Evolutionary conservation across 139 green algal genomes (phyloP).

Genomic region (Tetraselmis striata): DNA sequence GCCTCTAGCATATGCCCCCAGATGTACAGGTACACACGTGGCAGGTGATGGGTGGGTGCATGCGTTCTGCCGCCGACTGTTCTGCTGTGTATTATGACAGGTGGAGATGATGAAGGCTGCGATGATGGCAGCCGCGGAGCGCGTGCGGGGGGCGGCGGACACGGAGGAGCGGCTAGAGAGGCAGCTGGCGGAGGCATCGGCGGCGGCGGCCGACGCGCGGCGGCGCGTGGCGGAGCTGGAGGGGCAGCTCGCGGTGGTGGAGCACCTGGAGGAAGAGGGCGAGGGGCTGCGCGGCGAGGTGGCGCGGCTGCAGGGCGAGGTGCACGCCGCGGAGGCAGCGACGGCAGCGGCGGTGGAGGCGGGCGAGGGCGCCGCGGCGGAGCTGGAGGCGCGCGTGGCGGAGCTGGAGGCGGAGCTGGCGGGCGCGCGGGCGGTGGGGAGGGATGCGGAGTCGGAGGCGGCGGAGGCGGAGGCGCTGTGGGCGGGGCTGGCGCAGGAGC

Average conservation of each 20-base stretch:
- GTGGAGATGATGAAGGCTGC: not conserved
- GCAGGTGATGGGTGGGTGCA: too few species aligned
- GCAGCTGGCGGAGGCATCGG: not conserved
- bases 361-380: too few species aligned
- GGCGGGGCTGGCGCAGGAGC: not conserved
- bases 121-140: not conserved
- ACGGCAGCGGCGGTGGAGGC: not conserved
- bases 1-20: not conserved
- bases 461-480: not conserved
- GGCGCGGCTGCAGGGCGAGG: not conserved
- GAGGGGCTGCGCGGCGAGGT: not conserved
- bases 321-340: not conserved
- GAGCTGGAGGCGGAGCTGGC: not conserved
- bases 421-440: too few species aligned
- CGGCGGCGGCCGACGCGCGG: not conserved
- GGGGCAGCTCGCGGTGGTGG: not conserved
- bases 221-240: not conserved
- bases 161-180: not conserved
- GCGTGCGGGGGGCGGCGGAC: not conserved
- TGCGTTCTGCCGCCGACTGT: not conserved
- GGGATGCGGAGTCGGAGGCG: not conserved
- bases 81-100: not conserved
- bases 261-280: not conserved
- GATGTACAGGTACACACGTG: not conserved
- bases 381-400: not conserved